phyloP scores from a whole-genome alignment of 2,329 filamentous ascomycete species.

The Pyrenophora tritici-repentis region DNA sequence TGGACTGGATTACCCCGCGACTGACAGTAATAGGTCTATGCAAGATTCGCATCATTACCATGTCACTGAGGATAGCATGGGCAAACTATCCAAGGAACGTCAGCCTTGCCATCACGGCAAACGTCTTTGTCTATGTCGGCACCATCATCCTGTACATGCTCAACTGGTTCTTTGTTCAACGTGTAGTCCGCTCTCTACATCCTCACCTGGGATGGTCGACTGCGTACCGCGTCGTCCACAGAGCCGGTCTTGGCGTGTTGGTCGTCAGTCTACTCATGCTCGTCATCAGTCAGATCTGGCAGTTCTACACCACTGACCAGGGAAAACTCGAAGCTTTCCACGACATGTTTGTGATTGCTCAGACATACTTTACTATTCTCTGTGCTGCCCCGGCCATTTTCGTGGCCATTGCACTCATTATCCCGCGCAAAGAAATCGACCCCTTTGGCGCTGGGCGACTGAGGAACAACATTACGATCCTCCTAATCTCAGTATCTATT shows the following conservation, averaged over 20 bases:
- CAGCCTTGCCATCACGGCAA: conserved; percentile 61
- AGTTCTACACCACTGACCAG: conserved; percentile 67
- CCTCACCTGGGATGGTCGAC: conserved; percentile 72
- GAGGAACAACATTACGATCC: conserved; percentile 68
- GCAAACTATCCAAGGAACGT: conserved; percentile 48
- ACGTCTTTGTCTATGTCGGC: conserved; percentile 74
- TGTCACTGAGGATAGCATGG: conserved; percentile 49
- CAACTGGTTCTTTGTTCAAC: conserved; percentile 78
- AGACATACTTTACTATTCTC: conserved; percentile 66
- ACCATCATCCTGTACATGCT: conserved; percentile 78
- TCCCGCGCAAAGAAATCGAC: conserved; percentile 51
- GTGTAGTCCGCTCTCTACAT: conserved; percentile 74
- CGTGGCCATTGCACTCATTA: conserved; percentile 54
- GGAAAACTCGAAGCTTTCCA: conserved; percentile 60
- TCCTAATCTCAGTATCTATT: conserved; percentile 61
- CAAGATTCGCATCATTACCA: conserved; percentile 51
- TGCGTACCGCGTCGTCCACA: conserved; percentile 55
- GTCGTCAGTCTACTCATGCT: conserved; percentile 67
- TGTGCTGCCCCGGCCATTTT: conserved; percentile 70
- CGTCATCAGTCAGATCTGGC: conserved; percentile 67
- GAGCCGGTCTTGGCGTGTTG: conserved; percentile 59
- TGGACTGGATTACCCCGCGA: background rate
- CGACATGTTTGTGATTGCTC: conserved; percentile 67
- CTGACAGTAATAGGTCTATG: conserved; percentile 48
- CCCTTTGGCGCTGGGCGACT: conserved; percentile 73